These are phyloP conservation scores for Talaromyces sp. DNA, from an alignment of 2,329 filamentous ascomycete genomes.

Conservation along the genomic window DNA sequence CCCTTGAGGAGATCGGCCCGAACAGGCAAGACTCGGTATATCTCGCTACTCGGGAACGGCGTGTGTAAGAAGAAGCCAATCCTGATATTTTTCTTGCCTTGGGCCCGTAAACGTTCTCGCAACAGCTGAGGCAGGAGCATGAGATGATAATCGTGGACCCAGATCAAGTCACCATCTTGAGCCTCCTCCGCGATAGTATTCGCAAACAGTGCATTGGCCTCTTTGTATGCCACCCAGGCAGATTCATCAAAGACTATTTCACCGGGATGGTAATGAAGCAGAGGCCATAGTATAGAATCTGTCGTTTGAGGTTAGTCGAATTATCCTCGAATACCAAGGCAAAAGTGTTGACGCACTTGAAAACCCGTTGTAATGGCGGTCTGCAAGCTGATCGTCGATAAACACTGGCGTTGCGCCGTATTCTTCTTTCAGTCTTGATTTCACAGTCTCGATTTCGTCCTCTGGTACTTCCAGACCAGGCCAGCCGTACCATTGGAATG, in stretches of 20 bases:
- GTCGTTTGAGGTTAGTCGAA: not conserved
- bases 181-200: conserved; percentile 83
- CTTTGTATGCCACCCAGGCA: conserved; percentile 87
- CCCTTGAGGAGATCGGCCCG: conserved; percentile 83
- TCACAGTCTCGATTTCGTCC: conserved; percentile 68
- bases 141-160: conserved; percentile 98
- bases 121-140: conserved; percentile 97
- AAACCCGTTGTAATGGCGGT: conserved; percentile 93
- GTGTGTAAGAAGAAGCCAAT: conserved; percentile 98
- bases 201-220: conserved; percentile 90
- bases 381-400: conserved; percentile 82
- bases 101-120: conserved; percentile 74
- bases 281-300: conserved; percentile 97
- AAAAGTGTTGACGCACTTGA: conserved; percentile 61
- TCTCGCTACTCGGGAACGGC: conserved; percentile 93
- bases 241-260: conserved; percentile 98
- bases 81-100: conserved; percentile 81
- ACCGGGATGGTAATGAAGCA: conserved; percentile 97
- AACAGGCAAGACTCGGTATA: conserved; percentile 92
- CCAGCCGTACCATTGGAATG: conserved; percentile 96
- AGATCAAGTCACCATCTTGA: conserved; percentile 88
- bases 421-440: conserved; percentile 71
- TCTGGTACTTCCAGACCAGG: conserved; percentile 85
- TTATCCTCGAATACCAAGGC: not conserved
- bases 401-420: conserved; percentile 85